These are phyloP conservation scores for Coccinonectria pachysandricola DNA, from an alignment of 2,329 filamentous ascomycete genomes.

Conservation along the genomic window DNA sequence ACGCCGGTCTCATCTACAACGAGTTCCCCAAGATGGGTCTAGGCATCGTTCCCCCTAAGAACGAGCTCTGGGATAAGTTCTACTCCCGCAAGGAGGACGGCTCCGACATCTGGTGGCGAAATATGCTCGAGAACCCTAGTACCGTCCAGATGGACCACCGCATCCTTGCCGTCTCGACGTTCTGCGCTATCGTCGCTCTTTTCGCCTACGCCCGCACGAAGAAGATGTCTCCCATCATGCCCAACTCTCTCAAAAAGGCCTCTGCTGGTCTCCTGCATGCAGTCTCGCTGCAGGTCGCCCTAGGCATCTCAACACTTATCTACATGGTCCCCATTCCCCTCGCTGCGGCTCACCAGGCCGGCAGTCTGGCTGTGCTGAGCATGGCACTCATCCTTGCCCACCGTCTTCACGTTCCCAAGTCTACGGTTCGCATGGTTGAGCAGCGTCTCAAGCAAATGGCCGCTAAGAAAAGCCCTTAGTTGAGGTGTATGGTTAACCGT, in stretches of 20 bases:
- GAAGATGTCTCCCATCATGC: constrained; percentile 46
- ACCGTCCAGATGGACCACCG: constrained; percentile 94
- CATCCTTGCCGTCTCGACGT: constrained; percentile 81
- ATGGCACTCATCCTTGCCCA: constrained; percentile 72
- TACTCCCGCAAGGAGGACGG: constrained; percentile 71
- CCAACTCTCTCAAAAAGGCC: constrained; percentile 54
- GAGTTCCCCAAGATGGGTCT: constrained; percentile 94
- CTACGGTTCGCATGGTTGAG: constrained; percentile 51
- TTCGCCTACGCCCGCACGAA: constrained; percentile 71
- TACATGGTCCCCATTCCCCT: constrained; percentile 87
- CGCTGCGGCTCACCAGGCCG: constrained; percentile 87
- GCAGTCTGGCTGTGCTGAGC: constrained; percentile 73
- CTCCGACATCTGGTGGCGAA: constrained; percentile 89
- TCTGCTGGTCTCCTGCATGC: constrained; percentile 75
- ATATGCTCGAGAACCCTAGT: constrained; percentile 93
- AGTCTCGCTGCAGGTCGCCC: constrained; percentile 66
- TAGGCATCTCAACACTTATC: constrained; percentile 84
- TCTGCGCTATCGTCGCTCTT: constrained; percentile 67
- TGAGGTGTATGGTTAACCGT: no score
- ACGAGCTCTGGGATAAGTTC: constrained; percentile 76
- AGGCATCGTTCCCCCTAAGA: constrained; percentile 67
- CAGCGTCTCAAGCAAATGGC: constrained; percentile 31
- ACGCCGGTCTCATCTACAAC: constrained; percentile 96
- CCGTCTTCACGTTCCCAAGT: constrained; percentile 62
- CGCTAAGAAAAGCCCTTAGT: constrained; percentile 12